Percentiles rank a stretch among this genome's conserved stretches.
phyloP scores from a whole-genome alignment of 140 eudicot genomes.

The Erigeron philadelphicus region DNA sequence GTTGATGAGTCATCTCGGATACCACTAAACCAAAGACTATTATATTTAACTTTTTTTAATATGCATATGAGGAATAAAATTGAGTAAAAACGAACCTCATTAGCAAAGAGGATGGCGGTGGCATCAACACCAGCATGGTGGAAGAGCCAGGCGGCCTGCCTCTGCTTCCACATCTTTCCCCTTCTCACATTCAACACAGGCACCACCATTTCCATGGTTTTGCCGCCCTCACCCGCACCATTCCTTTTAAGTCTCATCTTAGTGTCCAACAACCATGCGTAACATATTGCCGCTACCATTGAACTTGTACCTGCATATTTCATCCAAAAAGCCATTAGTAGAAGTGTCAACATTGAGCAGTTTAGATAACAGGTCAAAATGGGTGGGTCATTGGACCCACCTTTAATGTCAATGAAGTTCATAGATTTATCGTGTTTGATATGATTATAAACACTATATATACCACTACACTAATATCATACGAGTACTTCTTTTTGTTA shows the following conservation, averaged over 20 bases:
- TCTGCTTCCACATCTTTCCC: slow-evolving; percentile 82
- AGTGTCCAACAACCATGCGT: slow-evolving; percentile 63
- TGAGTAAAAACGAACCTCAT: slow-evolving; percentile 51
- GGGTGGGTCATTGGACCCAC: too few relatives aligned
- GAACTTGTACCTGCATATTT: slow-evolving; percentile 63
- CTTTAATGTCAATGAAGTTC: background rate
- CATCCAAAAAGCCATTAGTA: slow-evolving; percentile 8
- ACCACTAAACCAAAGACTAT: too few relatives aligned
- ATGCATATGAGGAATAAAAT: background rate
- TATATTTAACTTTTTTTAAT: too few relatives aligned
- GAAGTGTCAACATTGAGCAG: background rate
- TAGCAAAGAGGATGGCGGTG: slow-evolving; percentile 53
- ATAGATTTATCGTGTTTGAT: background rate
- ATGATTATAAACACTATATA: background rate
- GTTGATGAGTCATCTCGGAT: too few relatives aligned
- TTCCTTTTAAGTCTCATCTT: slow-evolving; percentile 36
- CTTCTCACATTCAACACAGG: slow-evolving; percentile 75
- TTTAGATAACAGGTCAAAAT: background rate
- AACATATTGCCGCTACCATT: slow-evolving; percentile 76
- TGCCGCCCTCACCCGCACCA: slow-evolving; percentile 19
- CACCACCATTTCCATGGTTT: slow-evolving; percentile 42
- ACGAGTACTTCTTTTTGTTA: too few relatives aligned
- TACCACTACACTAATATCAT: background rate
- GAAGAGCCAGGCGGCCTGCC: slow-evolving; percentile 78
- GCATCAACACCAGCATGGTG: slow-evolving; percentile 73